These are phyloP conservation scores for Areca catechu DNA, from an alignment of 176 grass and related monocot genomes.

Conservation along the genomic window DNA sequence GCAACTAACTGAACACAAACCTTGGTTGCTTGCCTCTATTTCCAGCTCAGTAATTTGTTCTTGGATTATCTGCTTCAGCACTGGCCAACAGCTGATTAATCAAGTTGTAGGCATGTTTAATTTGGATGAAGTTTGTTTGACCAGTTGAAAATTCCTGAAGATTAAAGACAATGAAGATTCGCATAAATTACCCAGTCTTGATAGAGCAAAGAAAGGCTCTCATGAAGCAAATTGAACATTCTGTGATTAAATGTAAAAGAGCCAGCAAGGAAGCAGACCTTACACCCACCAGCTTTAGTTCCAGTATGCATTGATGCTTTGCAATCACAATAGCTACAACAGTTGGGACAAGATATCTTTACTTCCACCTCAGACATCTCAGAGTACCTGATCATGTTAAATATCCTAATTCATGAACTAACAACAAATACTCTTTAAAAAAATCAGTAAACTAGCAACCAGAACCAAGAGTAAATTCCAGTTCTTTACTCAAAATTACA, in stretches of 20 bases:
- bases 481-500: too few species aligned
- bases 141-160: slow-evolving; percentile 37
- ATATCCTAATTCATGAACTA: slow-evolving; percentile 9
- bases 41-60: slow-evolving; percentile 91
- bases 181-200: neutral
- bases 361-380: slow-evolving; percentile 62
- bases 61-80: slow-evolving; percentile 51
- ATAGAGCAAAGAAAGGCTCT: slow-evolving; percentile 5
- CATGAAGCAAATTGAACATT: slow-evolving; percentile 3
- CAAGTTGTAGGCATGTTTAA: slow-evolving; percentile 61
- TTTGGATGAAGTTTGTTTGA: slow-evolving; percentile 37
- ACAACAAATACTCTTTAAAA: too few species aligned
- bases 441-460: too few species aligned
- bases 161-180: neutral
- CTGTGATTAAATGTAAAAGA: slow-evolving; percentile 6
- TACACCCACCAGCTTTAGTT: slow-evolving; percentile 28
- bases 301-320: slow-evolving; percentile 34
- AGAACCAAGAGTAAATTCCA: too few species aligned
- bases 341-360: slow-evolving; percentile 59
- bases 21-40: slow-evolving; percentile 81
- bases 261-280: slow-evolving; percentile 30
- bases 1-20: slow-evolving; percentile 26
- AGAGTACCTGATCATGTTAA: slow-evolving; percentile 53
- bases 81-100: slow-evolving; percentile 73
- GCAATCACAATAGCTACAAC: slow-evolving; percentile 58